Base-by-base conservation (phyloP, 805 yeast species). In the Lipomyces chichibuensis region DNA sequence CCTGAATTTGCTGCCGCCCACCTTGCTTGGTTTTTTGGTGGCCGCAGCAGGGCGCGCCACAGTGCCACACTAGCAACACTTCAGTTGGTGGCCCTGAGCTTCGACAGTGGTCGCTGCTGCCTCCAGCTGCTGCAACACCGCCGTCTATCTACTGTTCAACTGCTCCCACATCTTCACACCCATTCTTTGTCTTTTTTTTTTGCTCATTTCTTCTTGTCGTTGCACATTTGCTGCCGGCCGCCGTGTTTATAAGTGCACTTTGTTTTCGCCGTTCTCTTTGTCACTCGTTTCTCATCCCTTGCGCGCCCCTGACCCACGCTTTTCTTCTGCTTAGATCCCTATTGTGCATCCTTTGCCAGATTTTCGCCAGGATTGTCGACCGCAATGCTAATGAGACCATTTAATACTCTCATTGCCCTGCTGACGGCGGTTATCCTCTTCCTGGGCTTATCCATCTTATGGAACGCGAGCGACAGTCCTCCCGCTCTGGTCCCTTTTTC, bases 301-400 rank as follows among this genome's bases (percentile, higher is more conserved):
- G 3, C 49, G 49, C 11, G 23, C 20, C 49, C 49, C 49, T 17
- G 20, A 17, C 7, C 13, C 8, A 8, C 23, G 23, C 49, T 7
- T 17, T 6, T 17, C 49, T 17, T 27, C 8, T 6, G 23, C 23
- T 43, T n/a, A 43, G 2, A 43, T 43, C 49, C 23, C 23, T 17
- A 43, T n/a, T 17, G 23, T 5, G 5, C 49, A 8, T 5, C 23
- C 23, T 43, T 43, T n/a, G 23, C 49, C 20, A n/a, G 49, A 7
- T 14, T 13, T 37, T 37, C 43, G 6, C 43, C 39, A 35, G 39
- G 11, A 35, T 43, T 5, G 23, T 43, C 20, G 13, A 27, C 32
- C 32, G 25, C 20, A 29, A 67, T 67, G 71, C 59, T 65, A 57
- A 62, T 67, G 57, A 51, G 69, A 53, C 71, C 71, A 37, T 65